A percentile compares a stretch with the other conserved stretches of the same genome.
phyloP scores from a whole-genome alignment of 2,329 filamentous ascomycete genomes.

The Amylocarpus encephaloides region DNA sequence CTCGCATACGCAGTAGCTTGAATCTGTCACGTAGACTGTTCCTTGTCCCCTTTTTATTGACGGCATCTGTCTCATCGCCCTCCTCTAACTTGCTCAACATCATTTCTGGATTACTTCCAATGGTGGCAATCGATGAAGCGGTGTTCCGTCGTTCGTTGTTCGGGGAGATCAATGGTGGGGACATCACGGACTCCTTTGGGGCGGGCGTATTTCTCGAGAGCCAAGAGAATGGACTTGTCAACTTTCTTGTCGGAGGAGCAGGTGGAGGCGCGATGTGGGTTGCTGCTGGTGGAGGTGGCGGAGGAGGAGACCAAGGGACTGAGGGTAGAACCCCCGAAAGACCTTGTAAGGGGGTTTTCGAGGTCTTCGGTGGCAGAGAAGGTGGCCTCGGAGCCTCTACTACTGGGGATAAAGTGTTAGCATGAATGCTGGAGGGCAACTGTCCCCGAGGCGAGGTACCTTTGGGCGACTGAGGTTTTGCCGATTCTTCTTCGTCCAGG shows the following conservation, averaged over 20 bases:
- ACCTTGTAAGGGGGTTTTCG: conserved; percentile 51
- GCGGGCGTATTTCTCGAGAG: conserved; percentile 63
- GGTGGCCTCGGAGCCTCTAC: conserved; percentile 27
- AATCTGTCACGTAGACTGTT: conserved; percentile 73
- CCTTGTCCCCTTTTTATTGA: conserved; percentile 42
- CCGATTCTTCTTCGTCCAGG: conserved; percentile 47
- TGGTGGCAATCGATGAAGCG: conserved; percentile 69
- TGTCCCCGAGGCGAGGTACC: conserved; percentile 9
- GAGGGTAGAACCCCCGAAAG: conserved; percentile 67
- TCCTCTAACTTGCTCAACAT: conserved; percentile 73
- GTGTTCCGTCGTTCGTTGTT: conserved; percentile 60
- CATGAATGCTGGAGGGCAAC: neutral
- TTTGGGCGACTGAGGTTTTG: conserved; percentile 11
- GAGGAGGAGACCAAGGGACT: conserved; percentile 63
- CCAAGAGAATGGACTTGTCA: conserved; percentile 85
- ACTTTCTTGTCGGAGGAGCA: conserved; percentile 53
- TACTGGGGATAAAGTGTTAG: conserved; percentile 18
- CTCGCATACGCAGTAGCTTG: conserved; percentile 67
- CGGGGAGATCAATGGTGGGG: conserved; percentile 41
- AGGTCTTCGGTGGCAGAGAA: conserved; percentile 22
- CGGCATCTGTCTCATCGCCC: conserved; percentile 58
- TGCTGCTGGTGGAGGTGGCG: conserved; percentile 27
- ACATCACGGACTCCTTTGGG: conserved; percentile 46
- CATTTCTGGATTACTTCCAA: conserved; percentile 76
- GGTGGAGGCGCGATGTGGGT: conserved; percentile 19